Percentiles rank a stretch among this genome's conserved stretches.
Evolutionary conservation across 1,284 basidiomycete genomes (phyloP).

Genomic region (Boletellus deceptivus): DNA sequence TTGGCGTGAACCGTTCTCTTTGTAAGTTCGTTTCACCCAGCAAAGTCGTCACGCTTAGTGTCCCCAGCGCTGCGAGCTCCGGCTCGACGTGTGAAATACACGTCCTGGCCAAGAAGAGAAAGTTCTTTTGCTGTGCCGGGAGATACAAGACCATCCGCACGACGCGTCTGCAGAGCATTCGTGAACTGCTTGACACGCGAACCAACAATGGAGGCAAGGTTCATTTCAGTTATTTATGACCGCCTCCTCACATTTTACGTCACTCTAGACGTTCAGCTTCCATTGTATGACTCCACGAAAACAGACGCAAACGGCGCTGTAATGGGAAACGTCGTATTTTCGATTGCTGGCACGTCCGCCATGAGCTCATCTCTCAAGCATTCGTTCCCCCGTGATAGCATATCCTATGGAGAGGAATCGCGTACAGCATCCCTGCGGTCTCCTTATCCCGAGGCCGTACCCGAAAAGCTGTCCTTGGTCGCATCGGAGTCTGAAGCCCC

Average conservation of each 20-base stretch:
- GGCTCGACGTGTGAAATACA: slow-evolving; percentile 31
- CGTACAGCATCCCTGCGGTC: slow-evolving; percentile 10
- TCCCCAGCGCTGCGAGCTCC: slow-evolving; percentile 15
- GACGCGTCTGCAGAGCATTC: slow-evolving; percentile 27
- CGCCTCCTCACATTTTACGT: slow-evolving; percentile 28
- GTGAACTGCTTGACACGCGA: slow-evolving; percentile 29
- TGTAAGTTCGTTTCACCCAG: slow-evolving; percentile 17
- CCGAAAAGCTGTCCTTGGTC: slow-evolving; percentile 20
- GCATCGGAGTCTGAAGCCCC: slow-evolving; percentile 21
- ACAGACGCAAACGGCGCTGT: slow-evolving; percentile 25
- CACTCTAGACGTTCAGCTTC: slow-evolving; percentile 28
- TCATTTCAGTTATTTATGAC: slow-evolving; percentile 34
- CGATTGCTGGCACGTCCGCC: slow-evolving; percentile 20
- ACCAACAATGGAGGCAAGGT: slow-evolving; percentile 27
- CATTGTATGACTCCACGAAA: slow-evolving; percentile 35
- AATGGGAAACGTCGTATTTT: slow-evolving; percentile 28
- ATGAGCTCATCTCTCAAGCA: slow-evolving; percentile 15
- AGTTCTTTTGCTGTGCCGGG: slow-evolving; percentile 28
- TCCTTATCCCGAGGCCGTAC: slow-evolving; percentile 20
- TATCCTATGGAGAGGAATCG: slow-evolving; percentile 18
- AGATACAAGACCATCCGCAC: slow-evolving; percentile 29
- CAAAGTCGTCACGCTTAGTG: slow-evolving; percentile 10
- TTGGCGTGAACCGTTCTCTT: slow-evolving; percentile 31
- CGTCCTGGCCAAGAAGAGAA: slow-evolving; percentile 27
- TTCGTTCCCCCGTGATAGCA: slow-evolving; percentile 17